phyloP scores from a whole-genome alignment of 139 green algal genomes.

The Micractinium sp. region DNA sequence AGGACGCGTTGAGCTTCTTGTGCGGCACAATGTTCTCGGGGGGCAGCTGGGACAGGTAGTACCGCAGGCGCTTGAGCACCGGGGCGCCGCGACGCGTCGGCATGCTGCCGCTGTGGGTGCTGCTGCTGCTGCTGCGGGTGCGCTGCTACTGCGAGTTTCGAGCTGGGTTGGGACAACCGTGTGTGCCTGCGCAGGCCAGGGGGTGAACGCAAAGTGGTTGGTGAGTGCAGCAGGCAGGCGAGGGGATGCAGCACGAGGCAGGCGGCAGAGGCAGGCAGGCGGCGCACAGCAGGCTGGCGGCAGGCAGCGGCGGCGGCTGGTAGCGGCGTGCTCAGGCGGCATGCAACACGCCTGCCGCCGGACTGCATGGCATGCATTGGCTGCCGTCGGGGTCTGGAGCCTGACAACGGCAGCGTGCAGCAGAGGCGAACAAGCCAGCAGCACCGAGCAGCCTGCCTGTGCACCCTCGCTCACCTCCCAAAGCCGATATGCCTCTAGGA shows the following conservation, averaged over 20 bases:
- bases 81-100: background rate
- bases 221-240: background rate
- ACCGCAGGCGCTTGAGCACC: conserved; percentile 15
- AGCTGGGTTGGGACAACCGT: background rate
- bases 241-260: background rate
- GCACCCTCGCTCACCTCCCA: too few relatives aligned
- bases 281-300: background rate
- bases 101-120: background rate
- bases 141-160: background rate
- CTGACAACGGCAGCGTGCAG: too few relatives aligned
- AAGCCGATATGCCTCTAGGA: too few relatives aligned
- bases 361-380: too few relatives aligned
- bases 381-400: too few relatives aligned
- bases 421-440: too few relatives aligned
- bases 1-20: conserved; percentile 20
- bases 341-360: too few relatives aligned
- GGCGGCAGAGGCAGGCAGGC: background rate
- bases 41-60: conserved; percentile 18
- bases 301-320: background rate
- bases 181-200: too few relatives aligned
- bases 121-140: background rate
- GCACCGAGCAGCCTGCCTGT: too few relatives aligned
- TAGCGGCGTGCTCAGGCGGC: background rate
- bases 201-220: background rate
- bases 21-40: conserved; percentile 10